Percentiles rank a stretch among this genome's conserved stretches.
Conservation (phyloP, 768 basidiomycete genomes). For the Termitomyces bulborhizus region DNA sequence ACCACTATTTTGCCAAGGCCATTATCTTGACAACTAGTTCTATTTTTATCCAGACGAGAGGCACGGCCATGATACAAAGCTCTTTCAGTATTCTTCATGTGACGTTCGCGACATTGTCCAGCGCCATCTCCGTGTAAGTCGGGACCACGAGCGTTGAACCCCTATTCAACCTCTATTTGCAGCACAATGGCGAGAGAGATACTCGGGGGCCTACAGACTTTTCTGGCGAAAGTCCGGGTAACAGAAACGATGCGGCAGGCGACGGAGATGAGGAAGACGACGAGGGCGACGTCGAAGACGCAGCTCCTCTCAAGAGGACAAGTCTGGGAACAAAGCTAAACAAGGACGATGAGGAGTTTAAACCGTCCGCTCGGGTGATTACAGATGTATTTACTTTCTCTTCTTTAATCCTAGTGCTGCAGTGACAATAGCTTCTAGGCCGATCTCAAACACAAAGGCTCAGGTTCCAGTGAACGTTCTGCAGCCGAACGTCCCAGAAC, state of each 20-base stretch:
- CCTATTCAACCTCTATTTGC: slow-evolving; percentile 4
- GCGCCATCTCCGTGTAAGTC: slow-evolving; percentile 43
- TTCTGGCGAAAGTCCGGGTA: slow-evolving; percentile 16
- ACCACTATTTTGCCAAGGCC: slow-evolving; percentile 10
- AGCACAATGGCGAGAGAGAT: slow-evolving; percentile 32
- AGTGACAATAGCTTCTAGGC: not conserved
- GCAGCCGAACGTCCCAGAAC: slow-evolving; percentile 2
- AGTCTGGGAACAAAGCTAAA: not conserved
- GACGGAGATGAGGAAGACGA: slow-evolving; percentile 25
- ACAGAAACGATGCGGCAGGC: slow-evolving; percentile 12
- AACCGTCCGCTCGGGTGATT: slow-evolving; percentile 7
- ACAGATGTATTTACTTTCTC: slow-evolving; percentile 3
- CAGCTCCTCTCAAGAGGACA: slow-evolving; percentile 3
- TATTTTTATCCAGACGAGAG: slow-evolving; percentile 18
- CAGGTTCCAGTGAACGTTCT: slow-evolving; percentile 4
- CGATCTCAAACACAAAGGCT: not conserved
- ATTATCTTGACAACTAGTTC: slow-evolving; percentile 7
- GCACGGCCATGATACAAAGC: slow-evolving; percentile 50
- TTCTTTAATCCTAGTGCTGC: not conserved
- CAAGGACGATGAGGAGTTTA: slow-evolving; percentile 9
- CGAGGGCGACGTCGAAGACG: slow-evolving; percentile 9
- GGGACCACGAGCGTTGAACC: not conserved
- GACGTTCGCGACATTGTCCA: slow-evolving; percentile 56
- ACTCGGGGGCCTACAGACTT: slow-evolving; percentile 29
- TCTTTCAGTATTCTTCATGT: slow-evolving; percentile 65